Evolutionary conservation across 805 yeast species (phyloP), one percentile per base, ranked within the genome.

Genomic region (Yamadazyma paraphyllophila): DNA sequence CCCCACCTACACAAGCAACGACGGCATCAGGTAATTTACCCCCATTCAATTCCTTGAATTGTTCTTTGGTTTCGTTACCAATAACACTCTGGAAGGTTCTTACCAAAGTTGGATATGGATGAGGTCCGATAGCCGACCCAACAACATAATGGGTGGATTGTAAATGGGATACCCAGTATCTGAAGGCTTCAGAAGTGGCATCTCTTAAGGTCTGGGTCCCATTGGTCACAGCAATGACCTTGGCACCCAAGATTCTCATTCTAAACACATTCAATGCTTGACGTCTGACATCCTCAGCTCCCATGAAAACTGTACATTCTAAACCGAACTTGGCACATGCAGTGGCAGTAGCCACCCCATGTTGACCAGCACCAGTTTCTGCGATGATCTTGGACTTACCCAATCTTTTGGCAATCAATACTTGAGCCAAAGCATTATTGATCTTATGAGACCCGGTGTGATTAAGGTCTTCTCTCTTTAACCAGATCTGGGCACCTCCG

Each of bases 1-100:
- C 99, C 61, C 99, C 99, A 60, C 99, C 99, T 41, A 94, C 99
- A 77, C 99, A 94, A 1, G 99, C 99, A 51, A 94, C 97, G 35
- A 94, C 82, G 14, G 91, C 89, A 60, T 94, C 88, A 39, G 99
- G 99, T 53, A 94, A 76, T 58, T 81, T 83, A 34, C 96, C 96
- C 50, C 80, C 71, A 65, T 88, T 89, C 56, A 85, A 71, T 54
- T 78, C 81, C 54, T 79, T 81, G 71, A 91, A 91, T 71, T 94
- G 96, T 65, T 87, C 84, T 68, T 88, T 90, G 38, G 97, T 88
- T 73, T 94, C 99, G 43, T 82, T 76, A 57, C 99, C 99, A 67
- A 94, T 94, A 29, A 94, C 95, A 63, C 91, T 81, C 77, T 94
- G 99, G 89, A 94, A 91, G 13, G 99, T 92, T 73, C 98, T 85